Base-by-base conservation (phyloP, 176 grass and related monocot species). In the Juncus inflexus region DNA sequence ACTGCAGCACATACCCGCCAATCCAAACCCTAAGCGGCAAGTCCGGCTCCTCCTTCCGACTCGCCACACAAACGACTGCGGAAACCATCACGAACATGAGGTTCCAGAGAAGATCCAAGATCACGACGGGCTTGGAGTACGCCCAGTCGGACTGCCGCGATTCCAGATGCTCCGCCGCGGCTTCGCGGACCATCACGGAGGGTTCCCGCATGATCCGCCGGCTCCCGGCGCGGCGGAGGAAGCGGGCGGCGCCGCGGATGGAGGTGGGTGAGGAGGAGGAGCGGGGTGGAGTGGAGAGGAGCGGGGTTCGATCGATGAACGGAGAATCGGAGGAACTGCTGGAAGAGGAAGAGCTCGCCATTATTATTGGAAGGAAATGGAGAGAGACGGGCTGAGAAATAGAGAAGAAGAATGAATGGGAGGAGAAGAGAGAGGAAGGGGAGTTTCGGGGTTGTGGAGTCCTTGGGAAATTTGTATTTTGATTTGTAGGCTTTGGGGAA, bases 41-140 rank as follows among this genome's bases (percentile, higher is more conserved):
- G 5, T 79, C 12, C 39, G 86, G 86, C 1, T 5, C 10, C 71
- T 90, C 82, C 35, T 14, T 28, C 52, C 62, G 38, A 51, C 81
- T 87, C 7, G 77, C 63, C 11, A 77, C 65, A 11, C 81, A 69
- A 6, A 92, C 75, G 13, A 79, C 84, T 1, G 73, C 78, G n/a
- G 89, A 74, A 39, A 87, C 81, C 16, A 72, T 78, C 70, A 84
- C 75, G 58, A 92, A 92, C 54, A 82, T 69, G 52, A 92, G 62
- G 63, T 92, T 92, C 89, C 84, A 87, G 43, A 92, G 75, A 67
- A 87, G 63, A 85, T 92, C 89, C 53, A 92, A 74, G 69, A 92
- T 81, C 38, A 87, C 89, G 70, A 92, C 74, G 60, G 89, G 89
- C 69, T 86, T 83, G 63, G 89, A 92, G 84, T 92, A 87, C 64